Percentiles rank a stretch among this genome's conserved stretches.
Conservation (phyloP, 441 rosid species). For the Pelargonium cotyledonis region DNA sequence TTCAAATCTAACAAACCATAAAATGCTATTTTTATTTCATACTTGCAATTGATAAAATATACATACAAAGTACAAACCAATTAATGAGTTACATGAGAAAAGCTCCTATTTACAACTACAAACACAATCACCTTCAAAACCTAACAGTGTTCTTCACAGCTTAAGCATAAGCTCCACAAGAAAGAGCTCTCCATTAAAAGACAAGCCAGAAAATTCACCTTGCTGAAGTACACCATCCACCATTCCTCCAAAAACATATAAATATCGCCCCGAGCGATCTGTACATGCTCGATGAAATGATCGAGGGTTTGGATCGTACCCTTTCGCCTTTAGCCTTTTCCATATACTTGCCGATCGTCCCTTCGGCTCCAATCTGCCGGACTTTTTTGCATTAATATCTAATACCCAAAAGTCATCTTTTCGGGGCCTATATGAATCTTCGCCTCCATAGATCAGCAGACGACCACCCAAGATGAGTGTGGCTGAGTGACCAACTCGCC, state of each 20-base stretch:
- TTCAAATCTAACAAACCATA: background rate
- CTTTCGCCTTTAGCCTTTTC: conserved; percentile 52
- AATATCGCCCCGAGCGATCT: conserved; percentile 61
- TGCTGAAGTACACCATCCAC: conserved; percentile 56
- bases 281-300: conserved; percentile 82
- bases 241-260: conserved; percentile 89
- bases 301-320: conserved; percentile 48
- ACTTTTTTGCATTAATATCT: conserved; percentile 43
- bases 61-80: background rate
- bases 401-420: conserved; percentile 86
- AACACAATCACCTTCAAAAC: background rate
- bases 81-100: background rate
- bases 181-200: conserved; percentile 74
- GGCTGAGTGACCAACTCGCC: conserved; percentile 91
- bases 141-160: conserved; percentile 22
- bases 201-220: conserved; percentile 46
- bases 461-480: conserved; percentile 60
- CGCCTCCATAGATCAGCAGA: conserved; percentile 80
- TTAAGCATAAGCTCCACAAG: conserved; percentile 55
- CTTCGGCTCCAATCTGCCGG: conserved; percentile 27
- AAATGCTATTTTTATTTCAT: background rate
- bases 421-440: conserved; percentile 68
- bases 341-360: conserved; percentile 37
- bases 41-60: background rate
- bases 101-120: background rate